phyloP scores from a whole-genome alignment of 2,329 filamentous ascomycete species.

The Alternaria gansuensis region DNA sequence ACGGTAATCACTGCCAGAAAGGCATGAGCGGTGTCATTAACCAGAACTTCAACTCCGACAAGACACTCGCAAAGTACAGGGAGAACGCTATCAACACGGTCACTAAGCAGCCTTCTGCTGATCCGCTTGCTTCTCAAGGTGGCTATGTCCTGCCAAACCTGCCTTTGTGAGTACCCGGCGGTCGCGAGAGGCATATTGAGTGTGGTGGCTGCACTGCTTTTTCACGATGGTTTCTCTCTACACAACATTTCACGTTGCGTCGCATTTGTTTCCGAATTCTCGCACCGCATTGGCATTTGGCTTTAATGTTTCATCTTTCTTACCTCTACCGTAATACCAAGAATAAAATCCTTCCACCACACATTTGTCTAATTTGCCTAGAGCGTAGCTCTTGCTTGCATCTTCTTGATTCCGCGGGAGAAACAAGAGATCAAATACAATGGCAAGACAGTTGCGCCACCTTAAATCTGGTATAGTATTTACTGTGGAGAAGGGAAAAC shows the following conservation, averaged over 20 bases:
- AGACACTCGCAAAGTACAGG: constrained; percentile 45
- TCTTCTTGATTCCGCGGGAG: too few relatives aligned
- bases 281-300: not conserved
- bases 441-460: too few relatives aligned
- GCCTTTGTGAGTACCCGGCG: constrained; percentile 28
- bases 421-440: too few relatives aligned
- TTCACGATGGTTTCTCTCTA: not conserved
- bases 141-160: constrained; percentile 38
- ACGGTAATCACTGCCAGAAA: constrained; percentile 69
- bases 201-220: not conserved
- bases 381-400: too few relatives aligned
- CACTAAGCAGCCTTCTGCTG: constrained; percentile 33
- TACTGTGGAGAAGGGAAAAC: too few relatives aligned
- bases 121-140: constrained; percentile 29
- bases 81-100: constrained; percentile 33
- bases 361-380: too few relatives aligned
- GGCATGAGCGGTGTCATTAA: constrained; percentile 81
- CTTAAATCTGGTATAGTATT: too few relatives aligned
- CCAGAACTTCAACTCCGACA: constrained; percentile 42
- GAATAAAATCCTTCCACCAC: not conserved
- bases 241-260: not conserved
- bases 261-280: not conserved
- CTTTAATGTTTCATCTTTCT: not conserved
- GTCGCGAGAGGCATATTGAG: not conserved
- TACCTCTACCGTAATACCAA: not conserved